phyloP scores from a whole-genome alignment of 1,284 basidiomycete genomes.

The Melampsora medusae region DNA sequence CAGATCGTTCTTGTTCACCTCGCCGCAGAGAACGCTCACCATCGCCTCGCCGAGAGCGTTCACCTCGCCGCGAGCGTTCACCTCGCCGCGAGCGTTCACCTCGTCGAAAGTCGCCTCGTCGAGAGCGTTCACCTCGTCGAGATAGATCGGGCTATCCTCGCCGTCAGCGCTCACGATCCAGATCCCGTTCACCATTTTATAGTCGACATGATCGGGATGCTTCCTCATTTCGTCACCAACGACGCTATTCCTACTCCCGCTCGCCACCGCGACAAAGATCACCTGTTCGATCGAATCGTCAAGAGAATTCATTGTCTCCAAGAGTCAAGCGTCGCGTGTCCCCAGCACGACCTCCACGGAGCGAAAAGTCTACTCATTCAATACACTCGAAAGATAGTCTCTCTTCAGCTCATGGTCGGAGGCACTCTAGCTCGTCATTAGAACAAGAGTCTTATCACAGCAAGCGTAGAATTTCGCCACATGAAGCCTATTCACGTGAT shows the following conservation, averaged over 20 bases:
- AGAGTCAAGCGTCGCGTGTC: background rate
- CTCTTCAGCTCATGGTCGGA: background rate
- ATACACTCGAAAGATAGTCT: background rate
- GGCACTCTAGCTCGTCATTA: background rate
- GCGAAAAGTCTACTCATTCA: background rate
- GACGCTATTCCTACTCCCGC: conserved; percentile 2
- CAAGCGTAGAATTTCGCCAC: background rate
- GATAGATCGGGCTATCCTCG: conserved; percentile 13
- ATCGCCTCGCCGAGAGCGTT: background rate
- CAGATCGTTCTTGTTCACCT: conserved; percentile 7
- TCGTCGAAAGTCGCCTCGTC: too few relatives aligned
- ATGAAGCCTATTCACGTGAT: background rate
- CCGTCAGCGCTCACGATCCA: conserved; percentile 6
- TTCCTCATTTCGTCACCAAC: background rate
- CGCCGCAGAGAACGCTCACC: conserved; percentile 6
- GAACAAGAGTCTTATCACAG: background rate
- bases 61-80: too few relatives aligned
- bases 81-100: too few relatives aligned
- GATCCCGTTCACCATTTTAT: conserved; percentile 16
- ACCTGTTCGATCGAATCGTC: background rate
- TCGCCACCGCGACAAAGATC: conserved; percentile 2
- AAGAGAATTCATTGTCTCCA: background rate
- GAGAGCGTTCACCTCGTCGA: conserved; percentile 4
- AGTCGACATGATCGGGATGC: background rate
- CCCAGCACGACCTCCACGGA: background rate